Conservation (phyloP, 2,329 filamentous ascomycete genomes). For the Calonectria pteridis region DNA sequence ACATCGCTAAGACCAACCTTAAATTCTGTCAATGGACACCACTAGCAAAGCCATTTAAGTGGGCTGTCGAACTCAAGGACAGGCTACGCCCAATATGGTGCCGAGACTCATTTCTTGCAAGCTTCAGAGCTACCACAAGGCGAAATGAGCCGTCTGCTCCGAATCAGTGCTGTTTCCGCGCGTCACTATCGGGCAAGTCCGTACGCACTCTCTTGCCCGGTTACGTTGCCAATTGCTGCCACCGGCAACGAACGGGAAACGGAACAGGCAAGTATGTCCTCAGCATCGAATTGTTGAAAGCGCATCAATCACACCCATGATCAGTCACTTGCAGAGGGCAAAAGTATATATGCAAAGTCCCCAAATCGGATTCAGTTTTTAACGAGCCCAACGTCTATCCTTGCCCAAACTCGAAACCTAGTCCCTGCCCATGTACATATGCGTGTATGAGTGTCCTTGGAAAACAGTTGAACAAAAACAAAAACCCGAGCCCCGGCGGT, state of each 20-base stretch:
- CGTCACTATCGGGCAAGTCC: background rate
- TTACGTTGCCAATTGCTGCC: background rate
- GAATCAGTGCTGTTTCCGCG: background rate
- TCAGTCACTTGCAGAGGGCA: background rate
- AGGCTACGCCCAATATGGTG: background rate
- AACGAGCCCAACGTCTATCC: background rate
- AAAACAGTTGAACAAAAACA: background rate
- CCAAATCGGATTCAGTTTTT: background rate
- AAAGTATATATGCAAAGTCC: background rate
- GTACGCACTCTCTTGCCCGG: background rate
- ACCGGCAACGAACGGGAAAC: background rate
- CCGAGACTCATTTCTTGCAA: background rate
- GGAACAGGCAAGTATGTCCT: background rate
- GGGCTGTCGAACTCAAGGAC: background rate
- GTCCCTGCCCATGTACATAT: background rate
- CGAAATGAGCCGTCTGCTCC: background rate
- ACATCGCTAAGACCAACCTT: constrained; percentile 11
- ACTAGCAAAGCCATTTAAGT: constrained; percentile 7
- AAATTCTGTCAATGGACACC: constrained; percentile 1
- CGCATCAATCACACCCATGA: background rate
- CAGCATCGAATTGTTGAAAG: background rate
- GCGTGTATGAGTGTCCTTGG: background rate
- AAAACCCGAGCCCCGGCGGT: background rate
- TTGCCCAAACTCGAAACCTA: background rate
- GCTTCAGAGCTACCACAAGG: background rate